Conservation (phyloP, 192 early-diverging fungal genomes). For the Borealophlyctis nickersoniae region DNA sequence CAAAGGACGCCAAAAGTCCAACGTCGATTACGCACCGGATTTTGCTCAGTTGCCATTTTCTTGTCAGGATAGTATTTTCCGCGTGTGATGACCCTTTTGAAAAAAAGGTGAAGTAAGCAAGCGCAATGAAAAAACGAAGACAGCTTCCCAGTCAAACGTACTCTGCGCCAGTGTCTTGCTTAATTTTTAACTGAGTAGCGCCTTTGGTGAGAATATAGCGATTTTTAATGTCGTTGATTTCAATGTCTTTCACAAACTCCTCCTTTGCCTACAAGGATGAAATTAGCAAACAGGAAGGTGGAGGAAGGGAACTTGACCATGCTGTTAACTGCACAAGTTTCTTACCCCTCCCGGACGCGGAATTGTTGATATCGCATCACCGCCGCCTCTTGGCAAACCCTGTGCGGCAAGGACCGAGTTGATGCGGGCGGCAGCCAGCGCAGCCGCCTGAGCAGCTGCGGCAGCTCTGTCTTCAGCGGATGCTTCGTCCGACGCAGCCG, state of each 20-base stretch:
- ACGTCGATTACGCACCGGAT: slow-evolving; percentile 46
- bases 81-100: slow-evolving; percentile 65
- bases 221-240: slow-evolving; percentile 80
- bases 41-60: slow-evolving; percentile 66
- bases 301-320: neutral
- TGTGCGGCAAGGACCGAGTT: neutral
- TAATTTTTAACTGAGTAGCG: slow-evolving; percentile 68
- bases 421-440: neutral
- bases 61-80: slow-evolving; percentile 79
- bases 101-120: neutral
- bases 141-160: slow-evolving; percentile 30
- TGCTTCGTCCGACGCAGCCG: neutral
- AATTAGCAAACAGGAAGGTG: neutral
- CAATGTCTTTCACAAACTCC: slow-evolving; percentile 59
- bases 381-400: neutral
- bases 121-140: neutral
- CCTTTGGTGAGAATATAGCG: slow-evolving; percentile 77
- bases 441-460: neutral
- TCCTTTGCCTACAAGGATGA: slow-evolving; percentile 4
- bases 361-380: neutral
- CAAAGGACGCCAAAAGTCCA: neutral
- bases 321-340: neutral
- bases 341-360: too few species aligned
- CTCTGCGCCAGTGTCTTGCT: slow-evolving; percentile 74
- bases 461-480: neutral